Evolutionary conservation across 169 alveolate species (phyloP), one percentile per base, ranked within the genome.

Genomic region (Eimeria praecox): DNA sequence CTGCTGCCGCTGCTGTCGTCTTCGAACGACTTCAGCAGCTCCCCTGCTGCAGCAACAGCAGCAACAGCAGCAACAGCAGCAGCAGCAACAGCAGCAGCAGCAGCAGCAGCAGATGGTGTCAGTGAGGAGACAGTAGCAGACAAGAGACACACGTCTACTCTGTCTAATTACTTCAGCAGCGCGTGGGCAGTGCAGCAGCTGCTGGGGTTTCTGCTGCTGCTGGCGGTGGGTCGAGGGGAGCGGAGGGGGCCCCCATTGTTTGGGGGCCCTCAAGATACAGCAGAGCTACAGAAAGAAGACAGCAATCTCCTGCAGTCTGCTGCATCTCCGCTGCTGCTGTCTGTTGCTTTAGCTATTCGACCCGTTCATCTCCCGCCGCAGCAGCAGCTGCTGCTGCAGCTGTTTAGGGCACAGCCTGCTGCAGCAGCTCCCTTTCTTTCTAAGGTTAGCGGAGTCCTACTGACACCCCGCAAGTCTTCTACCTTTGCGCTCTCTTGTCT

Each of bases 311-410:
- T 22, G 38, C 75, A 40, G 6, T 6, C 89, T 44, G 62, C 40
- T 78, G 69, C 33, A 44, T 24, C 89, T 22, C 30, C 91, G 52
- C 91, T 83, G 52, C 91, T 83, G 44, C 18, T 83, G 14, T 54
- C 91, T 46, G 49, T 83, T 27, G 91, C 77, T 10, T 77, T 83
- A 54, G 75, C 75, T 62, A 35, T 83, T 2, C 75, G 91, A 2
- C 91, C 91, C 18, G 49, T 83, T 33, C 91, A 83, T 33, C 46
- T 83, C 77, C 91, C 91, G 40, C 91, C 91, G 42, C 91, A 83
- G 91, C 91, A 83, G 75, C 54, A 83, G 44, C 91, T 83, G 52
- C 75, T 83, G 91, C 54, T 83, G 91, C 91, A 9, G 91, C 91
- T 83, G 30, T 83, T 83, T 33, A 83, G 38, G 77, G 71, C 91